Evolutionary conservation across 805 yeast species (phyloP).

Genomic region (Candida vartiovaarae): DNA sequence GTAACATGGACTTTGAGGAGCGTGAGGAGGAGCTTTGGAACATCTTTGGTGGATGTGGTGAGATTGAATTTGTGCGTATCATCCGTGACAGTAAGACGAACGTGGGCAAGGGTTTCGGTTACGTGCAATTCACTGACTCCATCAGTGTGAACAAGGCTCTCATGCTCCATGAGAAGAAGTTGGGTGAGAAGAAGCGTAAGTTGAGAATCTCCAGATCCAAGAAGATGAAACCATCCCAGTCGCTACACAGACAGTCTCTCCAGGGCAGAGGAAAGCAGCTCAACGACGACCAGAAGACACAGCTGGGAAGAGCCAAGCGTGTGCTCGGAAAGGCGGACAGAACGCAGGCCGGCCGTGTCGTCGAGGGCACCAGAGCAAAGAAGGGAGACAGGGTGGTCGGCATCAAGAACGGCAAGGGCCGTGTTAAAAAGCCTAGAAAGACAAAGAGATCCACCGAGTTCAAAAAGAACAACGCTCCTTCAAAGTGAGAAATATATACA

Average conservation of each 20-base stretch:
- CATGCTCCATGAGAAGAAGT: conserved; percentile 62
- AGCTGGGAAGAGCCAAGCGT: conserved; percentile 71
- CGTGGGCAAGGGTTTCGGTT: conserved; percentile 95
- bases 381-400: conserved; percentile 60
- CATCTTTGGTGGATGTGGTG: conserved; percentile 62
- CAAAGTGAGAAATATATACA: no score
- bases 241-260: conserved; percentile 1
- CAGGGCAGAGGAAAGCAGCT: conserved; percentile 26
- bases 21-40: conserved; percentile 85
- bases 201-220: conserved; percentile 74
- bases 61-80: conserved; percentile 82
- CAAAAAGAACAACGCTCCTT: conserved; percentile 23
- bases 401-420: conserved; percentile 47
- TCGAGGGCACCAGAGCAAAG: conserved; percentile 74
- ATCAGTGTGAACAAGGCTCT: conserved; percentile 76
- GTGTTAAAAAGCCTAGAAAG: conserved; percentile 41
- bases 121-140: conserved; percentile 79
- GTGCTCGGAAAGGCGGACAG: conserved; percentile 77
- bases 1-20: conserved; percentile 90
- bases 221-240: conserved; percentile 18
- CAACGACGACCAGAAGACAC: conserved; percentile 64
- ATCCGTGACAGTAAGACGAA: conserved; percentile 91
- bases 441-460: conserved; percentile 38
- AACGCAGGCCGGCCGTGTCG: conserved; percentile 51
- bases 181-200: conserved; percentile 43